These are phyloP conservation scores for Lithohypha guttulata DNA, from an alignment of 2,329 filamentous ascomycete species.

Conservation along the genomic window DNA sequence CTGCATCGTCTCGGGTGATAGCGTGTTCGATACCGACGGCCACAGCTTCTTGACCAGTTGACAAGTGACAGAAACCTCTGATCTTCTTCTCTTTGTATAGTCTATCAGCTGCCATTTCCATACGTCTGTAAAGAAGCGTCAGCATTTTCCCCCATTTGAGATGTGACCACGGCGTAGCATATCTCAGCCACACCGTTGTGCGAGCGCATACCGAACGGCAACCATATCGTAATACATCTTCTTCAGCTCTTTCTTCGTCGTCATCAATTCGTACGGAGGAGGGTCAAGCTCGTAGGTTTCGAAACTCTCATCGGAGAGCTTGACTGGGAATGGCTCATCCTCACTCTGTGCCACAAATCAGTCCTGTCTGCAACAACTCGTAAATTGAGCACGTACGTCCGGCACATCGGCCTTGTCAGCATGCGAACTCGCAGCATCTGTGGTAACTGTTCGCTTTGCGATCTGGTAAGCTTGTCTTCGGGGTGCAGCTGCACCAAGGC, in stretches of 20 bases:
- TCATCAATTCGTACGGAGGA: constrained; percentile 80
- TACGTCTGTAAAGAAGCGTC: constrained; percentile 54
- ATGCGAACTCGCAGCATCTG: constrained; percentile 84
- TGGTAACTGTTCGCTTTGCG: constrained; percentile 71
- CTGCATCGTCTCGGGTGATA: constrained; percentile 78
- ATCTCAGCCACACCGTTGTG: too few species aligned
- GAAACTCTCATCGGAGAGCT: constrained; percentile 95
- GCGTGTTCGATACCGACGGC: constrained; percentile 95
- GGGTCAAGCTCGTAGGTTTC: constrained; percentile 99
- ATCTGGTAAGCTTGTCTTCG: constrained; percentile 36
- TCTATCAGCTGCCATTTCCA: constrained; percentile 98
- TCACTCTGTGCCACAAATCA: constrained; percentile 54
- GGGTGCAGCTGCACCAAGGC: constrained; percentile 24
- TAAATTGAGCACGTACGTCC: constrained; percentile 46
- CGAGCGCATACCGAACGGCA: constrained; percentile 75
- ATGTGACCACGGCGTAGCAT: too few species aligned
- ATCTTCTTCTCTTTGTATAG: constrained; percentile 99
- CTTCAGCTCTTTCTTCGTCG: constrained; percentile 96
- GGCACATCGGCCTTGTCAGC: constrained; percentile 67
- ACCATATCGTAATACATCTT: constrained; percentile 99
- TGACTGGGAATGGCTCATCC: constrained; percentile 83
- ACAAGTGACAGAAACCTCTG: constrained; percentile 97
- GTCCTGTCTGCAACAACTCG: too few species aligned
- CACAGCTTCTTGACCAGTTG: constrained; percentile 94
- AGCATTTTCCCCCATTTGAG: too few species aligned